A percentile compares a stretch with the other conserved stretches of the same genome.
Evolutionary conservation across 129 eudicot genomes (phyloP).

Genomic region (Silybum marianum): DNA sequence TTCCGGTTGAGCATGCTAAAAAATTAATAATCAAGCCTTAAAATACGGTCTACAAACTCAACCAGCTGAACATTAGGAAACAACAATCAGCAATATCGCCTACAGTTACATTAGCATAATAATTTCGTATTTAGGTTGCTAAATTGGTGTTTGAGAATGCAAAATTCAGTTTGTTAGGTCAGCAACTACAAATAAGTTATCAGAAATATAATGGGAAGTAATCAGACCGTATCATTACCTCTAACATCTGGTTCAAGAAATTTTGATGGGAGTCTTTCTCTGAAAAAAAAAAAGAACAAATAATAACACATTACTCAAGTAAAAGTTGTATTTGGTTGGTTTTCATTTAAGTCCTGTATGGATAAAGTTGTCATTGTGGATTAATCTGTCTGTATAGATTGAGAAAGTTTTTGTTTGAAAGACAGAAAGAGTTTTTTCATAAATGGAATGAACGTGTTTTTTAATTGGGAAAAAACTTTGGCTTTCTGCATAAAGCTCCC

Average conservation of each 20-base stretch:
- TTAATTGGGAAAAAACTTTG: no score
- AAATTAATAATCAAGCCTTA: neutral
- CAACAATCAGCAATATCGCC: neutral
- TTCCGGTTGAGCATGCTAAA: neutral
- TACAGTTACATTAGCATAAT: neutral
- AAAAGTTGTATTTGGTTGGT: neutral
- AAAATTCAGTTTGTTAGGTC: no score
- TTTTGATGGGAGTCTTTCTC: constrained; percentile 96
- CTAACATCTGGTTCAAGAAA: constrained; percentile 88
- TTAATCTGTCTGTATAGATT: no score
- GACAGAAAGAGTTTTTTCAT: no score
- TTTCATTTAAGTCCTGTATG: no score
- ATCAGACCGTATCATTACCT: neutral
- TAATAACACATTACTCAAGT: neutral
- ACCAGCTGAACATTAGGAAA: neutral
- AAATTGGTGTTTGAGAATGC: no score
- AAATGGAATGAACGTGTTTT: no score
- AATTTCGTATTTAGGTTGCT: neutral
- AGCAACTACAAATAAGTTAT: no score
- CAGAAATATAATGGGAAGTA: no score
- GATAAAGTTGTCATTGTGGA: no score
- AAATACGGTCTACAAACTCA: neutral
- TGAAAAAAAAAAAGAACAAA: constrained; percentile 44
- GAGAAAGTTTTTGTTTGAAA: no score
- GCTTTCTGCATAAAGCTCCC: no score